Evolutionary conservation across 2,329 filamentous ascomycete genomes (phyloP).

Genomic region (Penicillium hordei): DNA sequence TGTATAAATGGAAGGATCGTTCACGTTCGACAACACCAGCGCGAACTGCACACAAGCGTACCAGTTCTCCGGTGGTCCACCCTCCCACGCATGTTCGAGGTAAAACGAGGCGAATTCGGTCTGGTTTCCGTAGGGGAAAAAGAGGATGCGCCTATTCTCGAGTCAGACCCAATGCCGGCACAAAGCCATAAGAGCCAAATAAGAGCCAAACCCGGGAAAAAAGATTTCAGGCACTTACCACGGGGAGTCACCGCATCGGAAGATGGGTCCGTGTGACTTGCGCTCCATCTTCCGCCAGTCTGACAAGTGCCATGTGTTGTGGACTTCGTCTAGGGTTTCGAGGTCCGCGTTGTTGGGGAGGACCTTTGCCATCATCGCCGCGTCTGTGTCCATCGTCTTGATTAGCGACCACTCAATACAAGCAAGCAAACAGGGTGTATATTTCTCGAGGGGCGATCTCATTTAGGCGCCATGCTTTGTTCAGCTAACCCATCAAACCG

Average conservation of each 20-base stretch:
- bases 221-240: slow-evolving; percentile 60
- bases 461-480: background rate
- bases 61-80: slow-evolving; percentile 82
- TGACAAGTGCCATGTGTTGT: slow-evolving; percentile 83
- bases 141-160: slow-evolving; percentile 75
- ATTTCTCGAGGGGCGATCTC: background rate
- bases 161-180: slow-evolving; percentile 23
- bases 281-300: slow-evolving; percentile 74
- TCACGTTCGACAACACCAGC: slow-evolving; percentile 89
- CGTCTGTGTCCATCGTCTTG: slow-evolving; percentile 53
- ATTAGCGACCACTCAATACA: slow-evolving; percentile 1
- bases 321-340: slow-evolving; percentile 71
- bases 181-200: background rate
- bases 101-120: slow-evolving; percentile 93
- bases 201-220: background rate
- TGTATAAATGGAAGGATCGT: slow-evolving; percentile 79
- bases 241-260: slow-evolving; percentile 81
- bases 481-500: background rate
- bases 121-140: slow-evolving; percentile 94
- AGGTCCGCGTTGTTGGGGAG: slow-evolving; percentile 76
- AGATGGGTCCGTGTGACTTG: slow-evolving; percentile 84
- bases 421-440: background rate
- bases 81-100: slow-evolving; percentile 86
- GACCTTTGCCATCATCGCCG: slow-evolving; percentile 80
- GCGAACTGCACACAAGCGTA: slow-evolving; percentile 96